Evolutionary conservation across 1,284 basidiomycete species (phyloP).

Genomic region (Ceratobasidium sp.): DNA sequence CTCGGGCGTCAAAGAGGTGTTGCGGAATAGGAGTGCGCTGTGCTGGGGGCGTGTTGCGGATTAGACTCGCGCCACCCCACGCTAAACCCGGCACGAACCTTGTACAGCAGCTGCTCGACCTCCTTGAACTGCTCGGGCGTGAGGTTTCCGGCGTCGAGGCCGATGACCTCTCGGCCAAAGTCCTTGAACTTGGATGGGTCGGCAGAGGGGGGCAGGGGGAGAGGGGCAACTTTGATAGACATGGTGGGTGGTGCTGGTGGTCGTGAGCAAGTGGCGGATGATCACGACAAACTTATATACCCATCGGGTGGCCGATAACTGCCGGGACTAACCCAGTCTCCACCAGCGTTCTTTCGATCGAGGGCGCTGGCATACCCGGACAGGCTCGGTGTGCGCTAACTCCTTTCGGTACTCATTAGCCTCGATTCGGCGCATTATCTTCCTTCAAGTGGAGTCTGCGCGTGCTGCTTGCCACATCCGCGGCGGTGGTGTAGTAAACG

Average conservation of each 20-base stretch:
- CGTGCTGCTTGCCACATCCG: not conserved
- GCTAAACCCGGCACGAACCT: constrained; percentile 59
- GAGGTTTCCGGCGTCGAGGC: constrained; percentile 70
- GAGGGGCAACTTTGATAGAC: constrained; percentile 68
- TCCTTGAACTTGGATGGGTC: constrained; percentile 69
- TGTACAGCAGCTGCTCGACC: constrained; percentile 74
- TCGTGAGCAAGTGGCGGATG: not conserved
- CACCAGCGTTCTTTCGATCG: constrained; percentile 4
- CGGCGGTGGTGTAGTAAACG: not conserved
- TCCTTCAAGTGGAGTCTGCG: not conserved
- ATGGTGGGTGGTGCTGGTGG: constrained; percentile 56
- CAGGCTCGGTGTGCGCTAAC: constrained; percentile 12
- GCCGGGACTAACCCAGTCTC: not conserved
- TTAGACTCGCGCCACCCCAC: not conserved
- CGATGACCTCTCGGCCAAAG: constrained; percentile 76
- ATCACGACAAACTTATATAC: constrained; percentile 7
- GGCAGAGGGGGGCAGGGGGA: constrained; percentile 71
- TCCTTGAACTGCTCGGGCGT: constrained; percentile 68
- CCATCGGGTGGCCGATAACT: constrained; percentile 11
- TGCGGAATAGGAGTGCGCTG: constrained; percentile 79
- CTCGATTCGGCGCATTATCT: not conserved
- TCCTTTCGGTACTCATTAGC: constrained; percentile 1
- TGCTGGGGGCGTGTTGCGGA: constrained; percentile 63
- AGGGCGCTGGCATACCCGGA: constrained; percentile 13
- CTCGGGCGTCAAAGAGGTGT: constrained; percentile 78